phyloP scores from a whole-genome alignment of 768 basidiomycete species.

The Tricholoma bakamatsutake region DNA sequence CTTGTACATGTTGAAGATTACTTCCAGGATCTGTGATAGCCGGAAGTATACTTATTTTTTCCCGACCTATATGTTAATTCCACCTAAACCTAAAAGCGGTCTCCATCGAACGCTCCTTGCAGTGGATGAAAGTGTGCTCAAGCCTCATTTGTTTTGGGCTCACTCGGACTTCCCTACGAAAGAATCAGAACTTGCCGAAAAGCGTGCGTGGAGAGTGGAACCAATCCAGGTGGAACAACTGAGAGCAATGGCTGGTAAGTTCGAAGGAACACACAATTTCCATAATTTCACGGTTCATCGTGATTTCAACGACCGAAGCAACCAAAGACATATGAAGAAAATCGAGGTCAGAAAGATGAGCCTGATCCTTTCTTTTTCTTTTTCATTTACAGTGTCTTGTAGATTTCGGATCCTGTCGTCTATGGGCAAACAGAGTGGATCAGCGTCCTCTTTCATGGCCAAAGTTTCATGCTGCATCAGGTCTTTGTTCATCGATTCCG shows the following conservation, averaged over 20 bases:
- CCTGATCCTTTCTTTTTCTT: neutral
- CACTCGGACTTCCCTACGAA: constrained; percentile 31
- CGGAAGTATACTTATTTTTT: constrained; percentile 98
- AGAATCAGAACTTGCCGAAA: constrained; percentile 59
- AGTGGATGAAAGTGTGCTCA: constrained; percentile 7
- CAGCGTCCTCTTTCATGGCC: constrained; percentile 88
- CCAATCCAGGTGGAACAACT: constrained; percentile 50
- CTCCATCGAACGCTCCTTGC: constrained; percentile 39
- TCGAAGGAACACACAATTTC: constrained; percentile 91
- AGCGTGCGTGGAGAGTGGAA: constrained; percentile 65
- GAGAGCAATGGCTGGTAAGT: constrained; percentile 52
- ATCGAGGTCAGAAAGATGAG: constrained; percentile 52
- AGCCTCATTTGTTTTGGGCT: constrained; percentile 60
- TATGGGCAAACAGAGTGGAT: constrained; percentile 95
- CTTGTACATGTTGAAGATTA: constrained; percentile 8
- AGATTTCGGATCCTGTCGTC: constrained; percentile 84
- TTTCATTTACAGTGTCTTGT: neutral
- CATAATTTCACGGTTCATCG: constrained; percentile 94
- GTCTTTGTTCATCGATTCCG: constrained; percentile 36
- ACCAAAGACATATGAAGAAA: constrained; percentile 81
- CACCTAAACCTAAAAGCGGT: constrained; percentile 74
- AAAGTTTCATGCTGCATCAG: constrained; percentile 99
- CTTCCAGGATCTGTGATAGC: constrained; percentile 78
- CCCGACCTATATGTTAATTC: constrained; percentile 87
- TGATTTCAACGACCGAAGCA: constrained; percentile 77